phyloP scores from a whole-genome alignment of 768 basidiomycete species.

The Lentinula aciculospora region DNA sequence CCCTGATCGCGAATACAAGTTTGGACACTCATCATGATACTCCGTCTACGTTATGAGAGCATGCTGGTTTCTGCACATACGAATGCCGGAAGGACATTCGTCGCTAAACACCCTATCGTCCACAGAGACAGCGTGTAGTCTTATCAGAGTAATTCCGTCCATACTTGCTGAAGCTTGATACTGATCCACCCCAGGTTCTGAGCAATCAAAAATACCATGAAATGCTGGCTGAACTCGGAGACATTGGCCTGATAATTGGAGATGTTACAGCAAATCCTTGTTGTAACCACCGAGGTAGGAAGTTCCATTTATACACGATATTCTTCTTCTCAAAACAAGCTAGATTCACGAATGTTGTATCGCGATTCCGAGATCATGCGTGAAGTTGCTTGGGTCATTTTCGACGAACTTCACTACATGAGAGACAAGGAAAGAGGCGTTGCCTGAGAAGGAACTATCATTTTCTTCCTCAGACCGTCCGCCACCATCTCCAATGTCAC shows the following conservation, averaged over 20 bases:
- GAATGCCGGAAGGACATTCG: slow-evolving; percentile 97
- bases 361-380: slow-evolving; percentile 98
- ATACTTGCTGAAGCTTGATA: neutral
- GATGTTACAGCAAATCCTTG: slow-evolving; percentile 98
- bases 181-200: slow-evolving; percentile 58
- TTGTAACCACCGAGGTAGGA: slow-evolving; percentile 98
- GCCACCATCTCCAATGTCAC: slow-evolving; percentile 99
- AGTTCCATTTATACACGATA: too few relatives aligned
- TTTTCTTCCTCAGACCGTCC: slow-evolving; percentile 91
- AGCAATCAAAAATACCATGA: slow-evolving; percentile 99
- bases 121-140: slow-evolving; percentile 93
- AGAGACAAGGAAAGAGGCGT: slow-evolving; percentile 98
- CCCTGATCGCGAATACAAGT: slow-evolving; percentile 91
- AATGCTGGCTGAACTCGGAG: slow-evolving; percentile 94
- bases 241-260: slow-evolving; percentile 98
- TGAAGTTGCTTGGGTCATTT: slow-evolving; percentile 99
- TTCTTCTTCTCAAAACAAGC: too few relatives aligned
- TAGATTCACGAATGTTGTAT: slow-evolving; percentile 94
- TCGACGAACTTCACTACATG: slow-evolving; percentile 99
- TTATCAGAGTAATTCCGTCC: slow-evolving; percentile 82
- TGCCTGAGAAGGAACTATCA: slow-evolving; percentile 99
- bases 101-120: slow-evolving; percentile 98
- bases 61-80: slow-evolving; percentile 98
- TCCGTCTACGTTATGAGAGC: slow-evolving; percentile 92
- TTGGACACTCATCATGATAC: slow-evolving; percentile 92